Evolutionary conservation across 2,329 filamentous ascomycete genomes (phyloP).

Genomic region (Ceratocystis alfenasii): DNA sequence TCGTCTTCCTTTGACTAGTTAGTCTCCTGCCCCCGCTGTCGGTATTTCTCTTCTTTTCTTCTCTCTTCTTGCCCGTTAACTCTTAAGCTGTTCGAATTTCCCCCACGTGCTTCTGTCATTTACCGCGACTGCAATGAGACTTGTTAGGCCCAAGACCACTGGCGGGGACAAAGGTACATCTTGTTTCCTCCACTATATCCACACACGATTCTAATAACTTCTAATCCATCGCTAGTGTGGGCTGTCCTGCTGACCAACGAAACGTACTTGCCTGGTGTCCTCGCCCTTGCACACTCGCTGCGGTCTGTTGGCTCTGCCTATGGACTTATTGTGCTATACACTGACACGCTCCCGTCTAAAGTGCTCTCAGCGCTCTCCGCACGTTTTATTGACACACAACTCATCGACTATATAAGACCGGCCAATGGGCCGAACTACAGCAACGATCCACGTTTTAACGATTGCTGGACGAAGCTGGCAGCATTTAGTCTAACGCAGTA

Average conservation of each 20-base stretch:
- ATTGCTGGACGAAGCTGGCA: conserved; percentile 80
- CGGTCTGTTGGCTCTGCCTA: conserved; percentile 54
- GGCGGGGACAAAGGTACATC: neutral
- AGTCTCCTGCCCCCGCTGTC: no score
- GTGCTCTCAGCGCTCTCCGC: conserved; percentile 49
- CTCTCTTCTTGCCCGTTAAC: no score
- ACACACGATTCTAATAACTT: neutral
- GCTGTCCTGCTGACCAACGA: conserved; percentile 78
- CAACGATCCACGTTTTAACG: conserved; percentile 73
- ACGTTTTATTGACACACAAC: conserved; percentile 57
- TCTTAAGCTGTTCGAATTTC: no score
- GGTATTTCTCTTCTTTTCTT: no score
- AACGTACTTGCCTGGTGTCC: conserved; percentile 66
- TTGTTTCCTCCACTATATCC: neutral
- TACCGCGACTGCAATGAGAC: no score
- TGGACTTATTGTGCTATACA: conserved; percentile 73
- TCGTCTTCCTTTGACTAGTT: no score
- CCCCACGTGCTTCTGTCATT: no score
- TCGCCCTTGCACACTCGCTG: conserved; percentile 70
- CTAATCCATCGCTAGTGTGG: conserved; percentile 51
- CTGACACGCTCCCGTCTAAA: conserved; percentile 53
- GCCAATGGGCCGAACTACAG: conserved; percentile 53
- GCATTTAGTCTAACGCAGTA: conserved; percentile 69
- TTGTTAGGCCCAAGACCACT: no score
- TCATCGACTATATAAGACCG: conserved; percentile 62